Evolutionary conservation across 805 yeast species (phyloP), one percentile per base, ranked within the genome.

Genomic region (Nematodospora valgi): DNA sequence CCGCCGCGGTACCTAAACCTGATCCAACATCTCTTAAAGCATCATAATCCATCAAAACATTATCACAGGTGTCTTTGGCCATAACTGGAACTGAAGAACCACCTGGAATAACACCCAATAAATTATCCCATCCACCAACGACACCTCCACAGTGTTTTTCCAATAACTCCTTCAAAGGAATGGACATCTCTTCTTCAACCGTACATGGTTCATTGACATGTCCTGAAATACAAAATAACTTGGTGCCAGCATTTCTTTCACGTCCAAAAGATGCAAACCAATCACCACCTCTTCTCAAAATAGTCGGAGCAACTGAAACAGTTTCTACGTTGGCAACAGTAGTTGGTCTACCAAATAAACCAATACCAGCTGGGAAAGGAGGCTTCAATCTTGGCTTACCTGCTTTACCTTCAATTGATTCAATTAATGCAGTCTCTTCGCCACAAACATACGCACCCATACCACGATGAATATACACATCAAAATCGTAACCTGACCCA

Each of bases 381-480:
- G 95, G 95, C 78, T 86, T 86, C 59, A 86, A 74, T 64, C 95
- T 79, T 48, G 95, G 95, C 65, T 86, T 86, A 47, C 95, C 95
- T 39, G 93, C 94, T 64, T 86, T 86, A 51, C 95, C 95, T 67
- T 86, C 95, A 36, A 86, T 69, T 3, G 89, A 80, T 68, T 86
- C 95, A 55, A 86, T 85, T 57, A 86, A 68, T 4, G 94, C 88
- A 27, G 95, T 86, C 64, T 86, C 95, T 64, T 86, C 95, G 52
- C 95, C 95, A 65, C 95, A 86, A 34, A 86, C 75, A 62, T 86
- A 86, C 8, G 95, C 95, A 45, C 95, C 95, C 87, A 84, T 84
- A 48, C 95, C 95, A 56, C 95, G 78, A 67, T 86, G 95, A 49
- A 86, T 74, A 59, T 72, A 86, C 31, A 86, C 78, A 58, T 86